Evolutionary conservation across 2,329 filamentous ascomycete genomes (phyloP).

Genomic region (Anthostomella pinea): DNA sequence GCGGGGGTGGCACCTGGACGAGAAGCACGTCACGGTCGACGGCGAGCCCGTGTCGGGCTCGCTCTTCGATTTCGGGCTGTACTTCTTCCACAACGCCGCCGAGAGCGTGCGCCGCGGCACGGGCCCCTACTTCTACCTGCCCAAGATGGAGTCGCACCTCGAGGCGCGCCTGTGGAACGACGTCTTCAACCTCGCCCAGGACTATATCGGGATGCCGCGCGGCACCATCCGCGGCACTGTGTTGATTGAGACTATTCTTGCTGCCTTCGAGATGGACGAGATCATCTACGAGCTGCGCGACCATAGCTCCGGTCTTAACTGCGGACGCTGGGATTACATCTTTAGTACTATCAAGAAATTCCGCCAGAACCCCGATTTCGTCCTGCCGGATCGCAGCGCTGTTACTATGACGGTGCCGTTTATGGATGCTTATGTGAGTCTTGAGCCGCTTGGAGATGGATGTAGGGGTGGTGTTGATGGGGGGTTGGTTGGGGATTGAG

Average conservation of each 20-base stretch:
- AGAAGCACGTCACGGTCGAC: conserved; percentile 96
- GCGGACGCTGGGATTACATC: conserved; percentile 99
- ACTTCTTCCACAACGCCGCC: conserved; percentile 97
- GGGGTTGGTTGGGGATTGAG: no score
- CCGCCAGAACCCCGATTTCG: conserved; percentile 88
- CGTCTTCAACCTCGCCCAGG: conserved; percentile 92
- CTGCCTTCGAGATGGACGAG: conserved; percentile 99
- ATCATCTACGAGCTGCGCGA: conserved; percentile 99
- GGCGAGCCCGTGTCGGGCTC: conserved; percentile 90
- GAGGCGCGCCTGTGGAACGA: conserved; percentile 99
- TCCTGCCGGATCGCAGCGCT: conserved; percentile 83
- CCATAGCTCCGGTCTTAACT: conserved; percentile 95
- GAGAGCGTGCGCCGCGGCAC: conserved; percentile 80
- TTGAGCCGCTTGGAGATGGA: no score
- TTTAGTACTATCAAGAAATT: conserved; percentile 99
- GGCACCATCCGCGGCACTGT: conserved; percentile 95
- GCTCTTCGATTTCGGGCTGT: conserved; percentile 96
- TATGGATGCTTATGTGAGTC: conserved; percentile 83
- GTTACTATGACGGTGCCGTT: conserved; percentile 99
- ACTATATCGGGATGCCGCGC: conserved; percentile 83
- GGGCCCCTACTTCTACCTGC: conserved; percentile 96
- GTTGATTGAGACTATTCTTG: conserved; percentile 95
- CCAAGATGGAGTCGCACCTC: conserved; percentile 97
- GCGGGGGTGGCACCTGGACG: conserved; percentile 95
- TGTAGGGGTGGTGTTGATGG: no score